A percentile compares a stretch with the other conserved stretches of the same genome.
Conservation (phyloP, 768 basidiomycete genomes). For the Megacollybia marginata region DNA sequence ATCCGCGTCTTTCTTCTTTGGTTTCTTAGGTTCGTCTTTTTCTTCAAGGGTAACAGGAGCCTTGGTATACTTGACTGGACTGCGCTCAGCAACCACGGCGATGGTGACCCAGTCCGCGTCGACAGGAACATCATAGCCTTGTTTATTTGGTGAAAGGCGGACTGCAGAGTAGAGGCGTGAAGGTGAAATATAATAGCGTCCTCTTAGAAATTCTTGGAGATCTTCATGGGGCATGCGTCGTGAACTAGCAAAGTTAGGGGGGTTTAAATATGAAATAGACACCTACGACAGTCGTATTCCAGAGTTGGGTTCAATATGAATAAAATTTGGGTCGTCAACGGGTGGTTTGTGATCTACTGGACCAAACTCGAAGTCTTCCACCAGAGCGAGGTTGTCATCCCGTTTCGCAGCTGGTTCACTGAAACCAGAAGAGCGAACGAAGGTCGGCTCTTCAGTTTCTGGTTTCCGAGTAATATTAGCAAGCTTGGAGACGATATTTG, state of each 20-base stretch:
- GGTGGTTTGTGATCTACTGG: slow-evolving; percentile 69
- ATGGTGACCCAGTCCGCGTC: slow-evolving; percentile 94
- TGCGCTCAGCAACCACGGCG: slow-evolving; percentile 89
- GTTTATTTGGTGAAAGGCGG: slow-evolving; percentile 67
- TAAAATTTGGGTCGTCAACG: slow-evolving; percentile 68
- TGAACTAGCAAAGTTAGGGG: slow-evolving; percentile 38
- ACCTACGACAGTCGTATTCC: slow-evolving; percentile 78
- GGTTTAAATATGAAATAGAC: background rate
- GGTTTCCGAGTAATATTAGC: slow-evolving; percentile 24
- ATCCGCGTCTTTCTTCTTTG: slow-evolving; percentile 26
- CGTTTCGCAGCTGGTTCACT: slow-evolving; percentile 18
- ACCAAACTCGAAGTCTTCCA: slow-evolving; percentile 74
- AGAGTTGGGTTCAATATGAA: slow-evolving; percentile 84
- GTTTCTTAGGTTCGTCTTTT: slow-evolving; percentile 31
- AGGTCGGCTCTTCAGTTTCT: slow-evolving; percentile 7
- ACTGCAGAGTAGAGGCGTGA: slow-evolving; percentile 85
- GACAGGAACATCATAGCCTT: slow-evolving; percentile 87
- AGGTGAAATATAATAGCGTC: slow-evolving; percentile 83
- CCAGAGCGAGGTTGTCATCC: slow-evolving; percentile 60
- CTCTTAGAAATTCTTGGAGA: slow-evolving; percentile 72
- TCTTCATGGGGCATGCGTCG: slow-evolving; percentile 69
- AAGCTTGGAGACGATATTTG: slow-evolving; percentile 46
- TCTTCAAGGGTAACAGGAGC: slow-evolving; percentile 55
- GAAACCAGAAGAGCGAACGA: slow-evolving; percentile 1
- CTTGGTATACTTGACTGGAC: slow-evolving; percentile 65